Evolutionary conservation across 2,329 filamentous ascomycete genomes (phyloP).

Genomic region (Hymenoscyphus fraxineus): DNA sequence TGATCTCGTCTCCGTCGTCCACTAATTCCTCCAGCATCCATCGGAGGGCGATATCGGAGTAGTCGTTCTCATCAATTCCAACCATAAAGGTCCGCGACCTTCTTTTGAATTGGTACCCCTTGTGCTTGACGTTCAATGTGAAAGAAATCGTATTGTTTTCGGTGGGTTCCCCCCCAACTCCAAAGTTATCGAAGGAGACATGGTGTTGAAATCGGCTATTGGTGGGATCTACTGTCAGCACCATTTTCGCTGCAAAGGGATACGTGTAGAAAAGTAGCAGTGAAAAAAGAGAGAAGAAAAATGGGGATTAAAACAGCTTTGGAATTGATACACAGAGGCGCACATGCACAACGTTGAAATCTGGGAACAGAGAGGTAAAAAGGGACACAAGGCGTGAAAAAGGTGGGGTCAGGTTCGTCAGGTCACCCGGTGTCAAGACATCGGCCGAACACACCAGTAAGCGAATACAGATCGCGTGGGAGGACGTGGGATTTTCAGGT

Average conservation of each 20-base stretch:
- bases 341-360: slow-evolving; percentile 18
- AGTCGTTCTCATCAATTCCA: slow-evolving; percentile 70
- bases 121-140: slow-evolving; percentile 68
- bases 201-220: slow-evolving; percentile 58
- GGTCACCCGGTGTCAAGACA: slow-evolving; percentile 7
- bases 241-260: slow-evolving; percentile 19
- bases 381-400: slow-evolving; percentile 10
- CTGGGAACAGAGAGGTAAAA: slow-evolving; percentile 8
- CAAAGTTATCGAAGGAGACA: slow-evolving; percentile 73
- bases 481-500: slow-evolving; percentile 12
- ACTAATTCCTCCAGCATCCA: slow-evolving; percentile 74
- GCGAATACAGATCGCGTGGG: slow-evolving; percentile 19
- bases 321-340: slow-evolving; percentile 11
- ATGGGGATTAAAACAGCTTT: slow-evolving; percentile 6
- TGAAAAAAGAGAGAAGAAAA: slow-evolving; percentile 8
- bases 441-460: slow-evolving; percentile 8
- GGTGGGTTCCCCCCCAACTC: slow-evolving; percentile 56
- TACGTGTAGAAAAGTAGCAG: slow-evolving; percentile 6
- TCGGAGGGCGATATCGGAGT: slow-evolving; percentile 69
- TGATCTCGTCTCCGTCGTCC: slow-evolving; percentile 73
- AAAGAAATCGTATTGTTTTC: slow-evolving; percentile 57
- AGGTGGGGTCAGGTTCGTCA: slow-evolving; percentile 21
- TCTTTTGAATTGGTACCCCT: slow-evolving; percentile 64
- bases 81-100: slow-evolving; percentile 68
- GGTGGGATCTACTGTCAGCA: slow-evolving; percentile 25